phyloP scores from a whole-genome alignment of 2,329 filamentous ascomycete genomes.

The Fusarium devonianum region DNA sequence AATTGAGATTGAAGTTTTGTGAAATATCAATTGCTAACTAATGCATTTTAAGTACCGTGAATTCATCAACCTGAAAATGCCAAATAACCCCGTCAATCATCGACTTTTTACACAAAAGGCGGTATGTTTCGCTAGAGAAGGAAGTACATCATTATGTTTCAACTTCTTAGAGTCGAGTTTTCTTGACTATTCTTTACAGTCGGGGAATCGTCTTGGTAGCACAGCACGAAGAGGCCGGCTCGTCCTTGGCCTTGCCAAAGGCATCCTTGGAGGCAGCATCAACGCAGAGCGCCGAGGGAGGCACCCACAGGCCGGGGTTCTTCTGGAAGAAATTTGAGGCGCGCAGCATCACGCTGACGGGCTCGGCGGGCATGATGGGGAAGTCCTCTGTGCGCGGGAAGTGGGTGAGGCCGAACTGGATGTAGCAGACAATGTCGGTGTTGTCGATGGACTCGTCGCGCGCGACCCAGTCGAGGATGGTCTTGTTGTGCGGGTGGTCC shows the following conservation, averaged over 20 bases:
- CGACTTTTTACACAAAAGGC: slow-evolving; percentile 9
- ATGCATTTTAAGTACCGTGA: slow-evolving; percentile 8
- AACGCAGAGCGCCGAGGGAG: slow-evolving; percentile 56
- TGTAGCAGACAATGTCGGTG: slow-evolving; percentile 89
- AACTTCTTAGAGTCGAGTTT: too few relatives aligned
- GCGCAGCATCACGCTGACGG: slow-evolving; percentile 80
- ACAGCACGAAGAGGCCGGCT: slow-evolving; percentile 32
- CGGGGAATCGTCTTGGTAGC: slow-evolving; percentile 23
- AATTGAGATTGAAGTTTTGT: background rate
- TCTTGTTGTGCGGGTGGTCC: slow-evolving; percentile 64
- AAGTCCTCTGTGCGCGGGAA: slow-evolving; percentile 92
- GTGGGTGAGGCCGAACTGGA: slow-evolving; percentile 90
- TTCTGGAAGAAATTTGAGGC: slow-evolving; percentile 83
- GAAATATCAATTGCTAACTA: slow-evolving; percentile 6
- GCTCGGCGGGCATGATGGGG: slow-evolving; percentile 89
- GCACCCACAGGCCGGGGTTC: slow-evolving; percentile 83
- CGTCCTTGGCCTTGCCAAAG: slow-evolving; percentile 25
- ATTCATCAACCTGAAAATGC: slow-evolving; percentile 7
- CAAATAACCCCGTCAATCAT: background rate
- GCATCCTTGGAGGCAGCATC: slow-evolving; percentile 34
- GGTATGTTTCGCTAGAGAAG: too few relatives aligned
- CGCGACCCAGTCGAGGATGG: slow-evolving; percentile 81
- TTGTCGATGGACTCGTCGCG: slow-evolving; percentile 76
- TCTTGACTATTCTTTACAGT: slow-evolving; percentile 7
- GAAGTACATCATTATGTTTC: background rate